Evolutionary conservation across 148 eudicot species (phyloP), one percentile per base, ranked within the genome.

Genomic region (Spergularia bocconei): DNA sequence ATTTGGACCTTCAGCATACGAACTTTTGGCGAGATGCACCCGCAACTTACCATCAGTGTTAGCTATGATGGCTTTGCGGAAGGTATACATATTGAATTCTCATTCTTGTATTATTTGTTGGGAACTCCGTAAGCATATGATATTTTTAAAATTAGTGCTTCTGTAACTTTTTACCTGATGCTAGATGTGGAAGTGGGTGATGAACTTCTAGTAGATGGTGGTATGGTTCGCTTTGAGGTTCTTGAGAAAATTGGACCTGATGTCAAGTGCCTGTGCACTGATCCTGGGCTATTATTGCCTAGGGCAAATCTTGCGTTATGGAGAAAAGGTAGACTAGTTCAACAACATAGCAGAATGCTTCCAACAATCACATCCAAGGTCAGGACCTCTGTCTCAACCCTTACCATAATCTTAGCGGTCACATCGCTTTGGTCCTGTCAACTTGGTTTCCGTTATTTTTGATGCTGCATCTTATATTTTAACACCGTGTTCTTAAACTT

Each of bases 191-290:
- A 79, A 75, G 80, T 84, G 68, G 94, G 92, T 63, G 97, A 92
- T 83, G 92, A 85, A 63, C 79, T 92, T 76, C 86, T 92, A 14
- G 83, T 92, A 55, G 97, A 92, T 82, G 97, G 97, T 56, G 97
- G 97, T 71, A 92, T 88, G 95, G 95, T 89, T 23, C 91, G 88
- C 29, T 92, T 92, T 79, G 87, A 88, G 79, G 91, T 92, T 52
- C 71, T 90, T 3, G 92, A 90, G 72, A 88, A 84, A 73, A 75
- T 88, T 64, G 92, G 97, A 33, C 88, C 87, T 58, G 92, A 87
- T 80, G 82, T 92, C 70, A 85, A 85, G 14, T 90, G 94, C 76
- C 78, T 85, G 86, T 90, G 97, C 74, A 87, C 85, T 29, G 92
- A 90, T 75, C 84, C 97, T 78, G 97, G 97, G 59, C 60, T 92